These are phyloP conservation scores for Xylaria intraflava DNA, from an alignment of 495 filamentous ascomycete species.

Conservation along the genomic window DNA sequence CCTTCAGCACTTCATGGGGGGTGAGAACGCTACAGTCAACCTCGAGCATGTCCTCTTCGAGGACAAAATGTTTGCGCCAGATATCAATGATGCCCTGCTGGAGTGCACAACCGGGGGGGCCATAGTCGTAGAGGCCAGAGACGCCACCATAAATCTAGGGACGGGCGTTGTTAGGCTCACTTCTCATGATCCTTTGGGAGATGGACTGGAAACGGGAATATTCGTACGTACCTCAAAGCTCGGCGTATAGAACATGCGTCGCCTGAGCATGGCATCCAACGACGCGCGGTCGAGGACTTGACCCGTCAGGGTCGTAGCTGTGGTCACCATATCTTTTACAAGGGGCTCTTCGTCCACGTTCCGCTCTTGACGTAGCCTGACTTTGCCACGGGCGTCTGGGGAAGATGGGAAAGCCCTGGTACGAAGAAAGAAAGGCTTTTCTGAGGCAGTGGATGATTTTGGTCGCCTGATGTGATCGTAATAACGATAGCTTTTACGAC, in stretches of 20 bases:
- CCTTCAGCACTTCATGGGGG: conserved; percentile 88
- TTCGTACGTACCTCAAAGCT: conserved; percentile 57
- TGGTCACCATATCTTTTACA: conserved; percentile 34
- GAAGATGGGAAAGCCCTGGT: background rate
- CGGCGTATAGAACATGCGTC: conserved; percentile 89
- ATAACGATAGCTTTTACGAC: conserved; percentile 1
- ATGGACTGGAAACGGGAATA: background rate
- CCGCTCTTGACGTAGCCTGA: background rate
- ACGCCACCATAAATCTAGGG: conserved; percentile 71
- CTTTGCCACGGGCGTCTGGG: background rate
- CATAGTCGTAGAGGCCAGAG: conserved; percentile 79
- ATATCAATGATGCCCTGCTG: conserved; percentile 80
- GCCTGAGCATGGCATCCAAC: conserved; percentile 77
- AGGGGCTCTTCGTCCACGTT: background rate
- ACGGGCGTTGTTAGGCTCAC: background rate
- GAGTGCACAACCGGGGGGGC: conserved; percentile 72
- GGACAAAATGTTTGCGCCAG: conserved; percentile 89
- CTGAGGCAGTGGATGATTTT: background rate
- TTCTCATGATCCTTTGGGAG: background rate
- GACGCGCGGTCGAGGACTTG: conserved; percentile 74
- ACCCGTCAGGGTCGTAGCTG: conserved; percentile 73
- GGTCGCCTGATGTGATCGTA: background rate
- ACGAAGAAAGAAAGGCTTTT: background rate
- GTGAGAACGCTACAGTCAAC: conserved; percentile 81
- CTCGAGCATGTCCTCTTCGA: conserved; percentile 88